Conservation (phyloP, 164 flowering plant genomes). For the Macadamia tetraphylla region DNA sequence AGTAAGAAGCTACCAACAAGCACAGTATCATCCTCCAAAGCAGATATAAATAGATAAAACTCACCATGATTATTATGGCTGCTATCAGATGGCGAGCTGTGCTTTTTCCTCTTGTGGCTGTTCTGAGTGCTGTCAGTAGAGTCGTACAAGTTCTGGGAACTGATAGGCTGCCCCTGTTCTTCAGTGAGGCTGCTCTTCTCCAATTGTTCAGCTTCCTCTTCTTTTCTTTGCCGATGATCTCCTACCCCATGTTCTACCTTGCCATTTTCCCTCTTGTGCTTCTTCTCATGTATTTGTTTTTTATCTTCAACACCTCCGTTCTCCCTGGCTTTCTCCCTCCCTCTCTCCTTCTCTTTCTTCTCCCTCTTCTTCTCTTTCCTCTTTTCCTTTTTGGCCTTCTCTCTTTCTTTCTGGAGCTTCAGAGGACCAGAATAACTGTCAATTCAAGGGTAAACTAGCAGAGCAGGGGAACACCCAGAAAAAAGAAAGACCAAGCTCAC, state of each 20-base stretch:
- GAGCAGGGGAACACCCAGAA: neutral
- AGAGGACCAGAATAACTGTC: conserved; percentile 40
- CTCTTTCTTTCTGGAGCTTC: conserved; percentile 53
- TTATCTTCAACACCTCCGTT: conserved; percentile 12
- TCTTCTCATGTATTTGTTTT: conserved; percentile 18
- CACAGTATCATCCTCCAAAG: neutral
- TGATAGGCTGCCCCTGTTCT: conserved; percentile 34
- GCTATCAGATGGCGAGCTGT: conserved; percentile 8
- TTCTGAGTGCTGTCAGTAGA: conserved; percentile 43
- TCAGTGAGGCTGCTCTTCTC: conserved; percentile 44
- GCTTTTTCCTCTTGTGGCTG: conserved; percentile 33
- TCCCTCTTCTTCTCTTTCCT: conserved; percentile 25
- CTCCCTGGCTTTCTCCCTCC: conserved; percentile 15
- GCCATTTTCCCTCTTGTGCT: conserved; percentile 11
- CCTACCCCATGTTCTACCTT: conserved; percentile 7
- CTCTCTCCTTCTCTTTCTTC: conserved; percentile 13
- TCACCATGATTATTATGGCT: conserved; percentile 18
- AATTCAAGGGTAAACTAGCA: conserved; percentile 4
- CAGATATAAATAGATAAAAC: neutral
- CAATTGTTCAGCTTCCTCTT: conserved; percentile 30
- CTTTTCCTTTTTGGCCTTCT: conserved; percentile 30
- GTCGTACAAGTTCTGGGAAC: conserved; percentile 20
- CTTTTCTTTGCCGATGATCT: conserved; percentile 8
- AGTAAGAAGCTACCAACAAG: neutral
- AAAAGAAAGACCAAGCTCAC: neutral